phyloP scores from a whole-genome alignment of 2,329 filamentous ascomycete genomes.

The Colletotrichum theobromicola region DNA sequence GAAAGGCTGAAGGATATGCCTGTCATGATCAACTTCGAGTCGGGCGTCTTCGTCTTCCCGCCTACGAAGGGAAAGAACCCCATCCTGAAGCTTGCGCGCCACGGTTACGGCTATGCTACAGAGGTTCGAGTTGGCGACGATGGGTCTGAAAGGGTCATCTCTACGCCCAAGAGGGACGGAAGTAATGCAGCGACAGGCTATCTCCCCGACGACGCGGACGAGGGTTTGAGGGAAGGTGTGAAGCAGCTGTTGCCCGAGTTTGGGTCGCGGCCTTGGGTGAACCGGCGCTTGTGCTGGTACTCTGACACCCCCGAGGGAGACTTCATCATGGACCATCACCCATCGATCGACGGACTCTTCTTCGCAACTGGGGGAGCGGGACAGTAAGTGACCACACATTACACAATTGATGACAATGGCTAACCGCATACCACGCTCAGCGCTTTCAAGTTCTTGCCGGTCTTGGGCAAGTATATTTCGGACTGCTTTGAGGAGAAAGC shows the following conservation, averaged over 20 bases:
- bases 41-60: slow-evolving; percentile 61
- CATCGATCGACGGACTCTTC: slow-evolving; percentile 49
- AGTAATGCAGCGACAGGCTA: slow-evolving; percentile 71
- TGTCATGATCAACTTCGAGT: slow-evolving; percentile 61
- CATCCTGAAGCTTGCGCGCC: slow-evolving; percentile 64
- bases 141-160: slow-evolving; percentile 36
- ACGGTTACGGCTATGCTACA: slow-evolving; percentile 61
- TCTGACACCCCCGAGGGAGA: slow-evolving; percentile 69
- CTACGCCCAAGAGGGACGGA: slow-evolving; percentile 56
- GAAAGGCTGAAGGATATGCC: slow-evolving; percentile 57
- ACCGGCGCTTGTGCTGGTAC: slow-evolving; percentile 67
- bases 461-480: slow-evolving; percentile 29
- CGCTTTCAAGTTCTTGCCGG: slow-evolving; percentile 31
- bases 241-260: slow-evolving; percentile 59
- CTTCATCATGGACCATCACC: slow-evolving; percentile 65
- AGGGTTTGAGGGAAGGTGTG: slow-evolving; percentile 56
- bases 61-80: slow-evolving; percentile 52
- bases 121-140: slow-evolving; percentile 60
- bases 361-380: slow-evolving; percentile 53
- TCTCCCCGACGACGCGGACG: slow-evolving; percentile 66
- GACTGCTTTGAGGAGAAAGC: slow-evolving; percentile 39
- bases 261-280: slow-evolving; percentile 53
- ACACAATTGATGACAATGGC: accelerated
- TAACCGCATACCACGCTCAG: neutral
- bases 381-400: slow-evolving; percentile 30